Conservation (phyloP, 2,329 filamentous ascomycete species). For the Xylariaceae sp. region DNA sequence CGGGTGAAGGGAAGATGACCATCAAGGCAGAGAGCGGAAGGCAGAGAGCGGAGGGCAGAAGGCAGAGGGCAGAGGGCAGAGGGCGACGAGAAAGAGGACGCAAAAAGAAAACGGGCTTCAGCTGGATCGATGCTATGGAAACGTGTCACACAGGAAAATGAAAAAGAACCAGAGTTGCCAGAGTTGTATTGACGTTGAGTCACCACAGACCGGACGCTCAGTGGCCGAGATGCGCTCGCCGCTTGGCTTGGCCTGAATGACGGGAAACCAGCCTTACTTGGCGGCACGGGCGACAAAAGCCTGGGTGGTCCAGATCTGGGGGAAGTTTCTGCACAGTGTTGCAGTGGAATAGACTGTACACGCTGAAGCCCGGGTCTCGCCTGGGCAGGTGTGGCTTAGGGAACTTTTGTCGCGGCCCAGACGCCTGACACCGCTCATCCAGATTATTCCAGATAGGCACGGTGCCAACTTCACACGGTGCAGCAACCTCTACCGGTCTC, state of each 20-base stretch:
- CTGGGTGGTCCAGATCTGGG: too few relatives aligned
- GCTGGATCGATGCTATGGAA: neutral
- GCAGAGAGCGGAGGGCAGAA: conserved; percentile 5
- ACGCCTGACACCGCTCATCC: too few relatives aligned
- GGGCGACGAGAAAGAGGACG: neutral
- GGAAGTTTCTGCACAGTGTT: too few relatives aligned
- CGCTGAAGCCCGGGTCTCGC: too few relatives aligned
- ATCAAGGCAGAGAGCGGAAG: conserved; percentile 13
- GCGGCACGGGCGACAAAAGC: too few relatives aligned
- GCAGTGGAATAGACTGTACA: too few relatives aligned
- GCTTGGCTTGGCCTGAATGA: conserved; percentile 9
- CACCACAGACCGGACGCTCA: conserved; percentile 7
- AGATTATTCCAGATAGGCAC: too few relatives aligned
- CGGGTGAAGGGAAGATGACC: conserved; percentile 9
- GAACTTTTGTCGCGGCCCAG: too few relatives aligned
- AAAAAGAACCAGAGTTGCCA: conserved; percentile 6
- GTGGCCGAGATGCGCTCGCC: conserved; percentile 7
- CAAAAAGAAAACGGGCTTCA: neutral
- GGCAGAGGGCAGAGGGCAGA: conserved; percentile 1
- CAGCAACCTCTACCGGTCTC: too few relatives aligned
- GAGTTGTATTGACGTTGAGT: conserved; percentile 12
- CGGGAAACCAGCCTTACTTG: too few relatives aligned
- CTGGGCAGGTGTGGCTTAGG: too few relatives aligned
- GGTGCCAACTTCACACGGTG: too few relatives aligned
- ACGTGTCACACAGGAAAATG: conserved; percentile 12